Evolutionary conservation across 805 yeast genomes (phyloP).

Genomic region (Candida taoyuanica): DNA sequence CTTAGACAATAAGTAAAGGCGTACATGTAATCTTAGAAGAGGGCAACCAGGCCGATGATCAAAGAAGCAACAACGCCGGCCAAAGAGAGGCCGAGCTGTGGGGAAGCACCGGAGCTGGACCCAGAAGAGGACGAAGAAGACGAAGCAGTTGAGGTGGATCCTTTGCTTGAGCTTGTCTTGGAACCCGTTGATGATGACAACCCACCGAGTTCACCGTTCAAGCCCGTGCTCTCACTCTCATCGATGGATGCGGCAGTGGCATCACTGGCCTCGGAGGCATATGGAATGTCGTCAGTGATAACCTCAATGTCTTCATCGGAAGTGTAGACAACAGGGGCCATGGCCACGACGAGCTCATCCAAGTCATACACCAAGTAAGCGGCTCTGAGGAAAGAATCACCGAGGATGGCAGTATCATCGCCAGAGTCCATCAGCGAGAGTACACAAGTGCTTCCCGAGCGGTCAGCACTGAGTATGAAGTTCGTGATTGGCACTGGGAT

Average conservation of each 20-base stretch:
- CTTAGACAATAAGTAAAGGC: too few relatives aligned
- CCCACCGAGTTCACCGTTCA: conserved; percentile 9
- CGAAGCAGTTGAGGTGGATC: conserved; percentile 6
- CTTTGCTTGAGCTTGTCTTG: neutral
- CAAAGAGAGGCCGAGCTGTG: neutral
- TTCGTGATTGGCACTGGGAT: conserved; percentile 46
- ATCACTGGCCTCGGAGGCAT: conserved; percentile 42
- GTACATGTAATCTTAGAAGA: neutral
- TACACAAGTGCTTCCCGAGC: conserved; percentile 34
- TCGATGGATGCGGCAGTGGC: conserved; percentile 34
- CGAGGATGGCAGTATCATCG: conserved; percentile 38
- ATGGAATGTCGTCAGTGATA: conserved; percentile 44
- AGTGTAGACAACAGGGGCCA: conserved; percentile 43
- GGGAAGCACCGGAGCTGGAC: conserved; percentile 1
- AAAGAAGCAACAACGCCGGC: conserved; percentile 3
- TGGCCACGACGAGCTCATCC: conserved; percentile 37
- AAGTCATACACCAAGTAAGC: conserved; percentile 55
- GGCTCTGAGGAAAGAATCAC: conserved; percentile 48
- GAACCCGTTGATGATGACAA: conserved; percentile 1
- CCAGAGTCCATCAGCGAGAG: conserved; percentile 37
- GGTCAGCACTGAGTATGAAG: conserved; percentile 28
- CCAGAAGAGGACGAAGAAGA: conserved; percentile 3
- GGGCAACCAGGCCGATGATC: conserved; percentile 1
- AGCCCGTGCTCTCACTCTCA: conserved; percentile 9
- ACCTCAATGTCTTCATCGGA: conserved; percentile 39